Evolutionary conservation across 2,329 filamentous ascomycete genomes (phyloP), one percentile per base, ranked within the genome.

Genomic region (Aplosporella prunicola): DNA sequence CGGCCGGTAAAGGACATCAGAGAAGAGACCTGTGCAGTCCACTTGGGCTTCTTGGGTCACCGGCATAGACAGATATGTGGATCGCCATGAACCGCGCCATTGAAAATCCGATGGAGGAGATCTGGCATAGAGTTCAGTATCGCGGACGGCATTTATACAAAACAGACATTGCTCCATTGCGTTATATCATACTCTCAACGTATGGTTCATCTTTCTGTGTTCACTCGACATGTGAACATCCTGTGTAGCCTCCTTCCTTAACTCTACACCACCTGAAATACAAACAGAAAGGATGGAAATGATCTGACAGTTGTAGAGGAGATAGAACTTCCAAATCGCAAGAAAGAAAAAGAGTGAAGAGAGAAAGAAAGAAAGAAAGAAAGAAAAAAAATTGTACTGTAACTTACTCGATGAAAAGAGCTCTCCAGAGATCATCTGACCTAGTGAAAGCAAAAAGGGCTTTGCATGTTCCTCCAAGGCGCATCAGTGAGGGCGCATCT

Each of bases 351-450:
- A n/a, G n/a, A n/a, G n/a, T n/a, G 18, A 42, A 10, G 2, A 17
- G 32, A 45, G 27, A 39, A 39, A 36, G 32, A 41, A 29, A 42
- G 20, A 26, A 25, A 30, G 15, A 33, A 34, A 34, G 18, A 27
- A 23, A 22, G n/a, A 17, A 36, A 30, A 23, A n/a, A n/a, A n/a
- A n/a, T n/a, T n/a, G n/a, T n/a, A n/a, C n/a, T n/a, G n/a, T n/a
- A 32, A 46, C 44, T 42, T 78, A 94, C 87, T 77, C 74, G 45
- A 93, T 70, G 51, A 89, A 93, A 14, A 94, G 60, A 13, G 78
- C 61, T 60, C 91, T 88, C 89, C 89, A 96, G 23, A 95, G 58
- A 51, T 96, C 89, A 46, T 95, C 89, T 32, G 76, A 76, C 33
- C 80, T 71, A 38, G 80, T 82, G 55, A 89, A 93, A 1, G 87